phyloP scores from a whole-genome alignment of 257 asterid species.

The Thymus mandschuricus region DNA sequence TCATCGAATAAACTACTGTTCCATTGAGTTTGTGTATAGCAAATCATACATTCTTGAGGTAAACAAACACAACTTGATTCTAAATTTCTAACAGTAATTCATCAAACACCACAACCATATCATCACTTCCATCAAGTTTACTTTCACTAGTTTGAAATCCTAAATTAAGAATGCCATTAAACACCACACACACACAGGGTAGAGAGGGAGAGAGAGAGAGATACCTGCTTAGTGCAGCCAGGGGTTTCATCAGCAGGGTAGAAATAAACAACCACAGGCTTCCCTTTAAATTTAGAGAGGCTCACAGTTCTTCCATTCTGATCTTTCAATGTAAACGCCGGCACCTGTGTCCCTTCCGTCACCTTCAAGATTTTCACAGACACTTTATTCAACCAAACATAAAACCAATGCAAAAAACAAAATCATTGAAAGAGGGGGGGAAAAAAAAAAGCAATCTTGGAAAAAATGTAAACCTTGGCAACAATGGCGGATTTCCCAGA shows the following conservation, averaged over 20 bases:
- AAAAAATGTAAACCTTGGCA: conserved; percentile 83
- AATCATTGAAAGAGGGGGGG: too few relatives aligned
- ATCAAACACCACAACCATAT: not conserved
- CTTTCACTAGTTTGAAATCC: not conserved
- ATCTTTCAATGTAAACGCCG: conserved; percentile 83
- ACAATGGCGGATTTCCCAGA: conserved; percentile 43
- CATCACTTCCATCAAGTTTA: not conserved
- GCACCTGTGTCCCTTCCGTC: conserved; percentile 71
- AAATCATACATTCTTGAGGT: not conserved
- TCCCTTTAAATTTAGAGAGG: conserved; percentile 89
- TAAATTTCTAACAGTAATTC: not conserved
- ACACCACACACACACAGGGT: not conserved
- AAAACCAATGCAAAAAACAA: too few relatives aligned
- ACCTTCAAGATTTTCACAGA: conserved; percentile 48
- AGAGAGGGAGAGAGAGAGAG: not conserved
- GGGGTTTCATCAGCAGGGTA: conserved; percentile 99
- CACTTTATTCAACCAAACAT: not conserved
- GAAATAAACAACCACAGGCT: conserved; percentile 91
- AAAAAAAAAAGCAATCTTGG: conserved; percentile 11
- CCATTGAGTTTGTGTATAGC: too few relatives aligned
- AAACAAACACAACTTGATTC: not conserved
- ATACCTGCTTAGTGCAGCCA: conserved; percentile 97
- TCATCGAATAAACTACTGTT: not conserved
- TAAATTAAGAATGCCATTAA: not conserved
- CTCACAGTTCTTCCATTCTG: conserved; percentile 85